These are phyloP conservation scores for Pueraria montana DNA, from an alignment of 306 rosid genomes.

Conservation along the genomic window DNA sequence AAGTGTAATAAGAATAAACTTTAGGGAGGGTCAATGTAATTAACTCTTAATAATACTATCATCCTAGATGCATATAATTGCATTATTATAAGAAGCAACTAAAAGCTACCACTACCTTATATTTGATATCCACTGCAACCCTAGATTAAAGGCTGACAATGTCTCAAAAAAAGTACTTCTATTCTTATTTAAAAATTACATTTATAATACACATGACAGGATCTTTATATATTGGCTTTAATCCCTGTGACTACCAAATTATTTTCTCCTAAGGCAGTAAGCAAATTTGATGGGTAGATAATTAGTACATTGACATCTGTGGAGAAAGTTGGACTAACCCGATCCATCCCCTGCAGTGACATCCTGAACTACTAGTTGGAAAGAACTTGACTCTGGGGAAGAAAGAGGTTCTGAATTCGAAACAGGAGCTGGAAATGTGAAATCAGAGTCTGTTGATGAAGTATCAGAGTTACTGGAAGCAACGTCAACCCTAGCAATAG, in stretches of 20 bases:
- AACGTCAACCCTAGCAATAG: constrained; percentile 64
- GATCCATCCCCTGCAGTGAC: constrained; percentile 73
- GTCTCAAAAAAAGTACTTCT: constrained; percentile 15
- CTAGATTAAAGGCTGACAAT: background rate
- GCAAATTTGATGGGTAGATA: constrained; percentile 33
- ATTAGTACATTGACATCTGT: constrained; percentile 37
- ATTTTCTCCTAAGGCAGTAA: constrained; percentile 30
- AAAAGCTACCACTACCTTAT: constrained; percentile 23
- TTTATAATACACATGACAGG: constrained; percentile 26
- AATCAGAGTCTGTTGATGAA: constrained; percentile 84
- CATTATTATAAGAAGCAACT: constrained; percentile 24
- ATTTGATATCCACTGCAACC: constrained; percentile 27
- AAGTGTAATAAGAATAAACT: no score
- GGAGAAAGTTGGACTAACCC: constrained; percentile 69
- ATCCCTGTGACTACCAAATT: constrained; percentile 20
- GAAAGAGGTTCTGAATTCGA: constrained; percentile 54
- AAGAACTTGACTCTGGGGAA: constrained; percentile 53
- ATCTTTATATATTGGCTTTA: constrained; percentile 30
- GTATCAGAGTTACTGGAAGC: constrained; percentile 84
- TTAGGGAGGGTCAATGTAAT: no score
- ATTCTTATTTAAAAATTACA: constrained; percentile 21
- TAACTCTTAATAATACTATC: no score
- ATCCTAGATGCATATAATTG: constrained; percentile 36
- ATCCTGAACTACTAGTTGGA: constrained; percentile 75
- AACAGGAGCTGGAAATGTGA: constrained; percentile 71